Base-by-base conservation (phyloP, 495 filamentous ascomycete genomes). In the Neurospora sp. region DNA sequence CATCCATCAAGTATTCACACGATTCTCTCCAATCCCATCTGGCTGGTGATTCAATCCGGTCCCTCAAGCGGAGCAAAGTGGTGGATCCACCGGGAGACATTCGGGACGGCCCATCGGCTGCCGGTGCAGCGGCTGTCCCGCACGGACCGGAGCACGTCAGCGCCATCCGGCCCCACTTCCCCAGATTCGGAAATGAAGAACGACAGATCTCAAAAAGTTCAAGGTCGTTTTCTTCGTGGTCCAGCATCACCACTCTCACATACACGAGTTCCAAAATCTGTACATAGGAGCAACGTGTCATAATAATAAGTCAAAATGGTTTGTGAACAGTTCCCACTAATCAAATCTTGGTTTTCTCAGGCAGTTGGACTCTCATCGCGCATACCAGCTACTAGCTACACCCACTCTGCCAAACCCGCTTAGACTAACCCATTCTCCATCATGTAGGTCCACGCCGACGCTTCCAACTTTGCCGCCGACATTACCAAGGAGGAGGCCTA, bases 361-460 rank as follows among this genome's bases (percentile, higher is more conserved):
- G 1, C 12, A 18, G 27, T 35, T 35, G 27, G 2, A 35, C 2
- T 4, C 22, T 18, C 14, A 65, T 65, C 53, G 27, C 27, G 27
- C 53, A 65, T 65, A 16, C 11, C 4, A 65, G 14, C 53, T 65
- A 35, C 53, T 18, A 18, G 27, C 53, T 65, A 18, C 53, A 8
- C 14, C 27, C 6, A 35, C 53, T 35, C 35, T 61, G 8, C 35
- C 35, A 31, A 12, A 35, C 8, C 6, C 12, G 14, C 31, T 18
- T 35, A 22, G 16, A 44, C 20, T 71, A 68, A 74, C 12, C 22
- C 70, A 14, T 20, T 20, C 16, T 59, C 7, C 11, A 22, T 38
- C 27, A 37, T 16, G 42, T 71, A 97, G 94, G 92, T 94, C 68
- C 94, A 97, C 84, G 93, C 94, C 68, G 93, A 97, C 77, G 87